Evolutionary conservation across 2,329 filamentous ascomycete genomes (phyloP), one percentile per base, ranked within the genome.

Genomic region (Fusarium staphyleae): DNA sequence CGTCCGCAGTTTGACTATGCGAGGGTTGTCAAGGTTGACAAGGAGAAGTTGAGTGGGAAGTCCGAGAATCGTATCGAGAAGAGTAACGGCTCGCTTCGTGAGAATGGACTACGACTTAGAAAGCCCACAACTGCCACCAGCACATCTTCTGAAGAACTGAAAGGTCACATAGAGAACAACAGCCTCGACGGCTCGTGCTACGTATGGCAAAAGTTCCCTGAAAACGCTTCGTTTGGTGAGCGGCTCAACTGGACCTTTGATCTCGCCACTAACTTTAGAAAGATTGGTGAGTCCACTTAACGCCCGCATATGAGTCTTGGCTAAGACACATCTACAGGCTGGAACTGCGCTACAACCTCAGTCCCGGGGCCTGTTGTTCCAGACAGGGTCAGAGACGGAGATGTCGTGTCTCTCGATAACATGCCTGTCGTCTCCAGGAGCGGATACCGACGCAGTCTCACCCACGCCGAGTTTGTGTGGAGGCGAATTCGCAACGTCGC

Each of bases 181-280:
- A 10, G 13, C 11, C 36, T 40, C 0, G 65, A 73, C 14, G 70
- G 72, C 5, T 73, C 73, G 37, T 77, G 82, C 51, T 86, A 86
- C 49, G 79, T 81, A 63, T 88, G 85, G 85, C 79, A 88, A 66
- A 70, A 77, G 1, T 88, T 81, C 58, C 85, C 85, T 0, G 74
- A 75, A 4, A 68, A 79, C 3, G 79, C 70, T 2, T 68, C 80
- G 1, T 79, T 85, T 37, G 44, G 66, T 18, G 70, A 79, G 33
- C 78, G 85, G 10, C 67, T 87, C 7, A 72, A 73, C 58, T 88
- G 85, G 85, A 73, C 78, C 1, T 64, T 77, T 13, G 84, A 87
- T 59, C 74, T 87, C n/a, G 70, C 78, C 12, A 73, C 74, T 24
- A 81, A 80, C 45, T 81, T 85, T 60, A 78, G 85, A 30, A 78